Percentiles rank a stretch among this genome's conserved stretches.
Evolutionary conservation across 805 yeast species (phyloP).

Genomic region (Pichia insulana): DNA sequence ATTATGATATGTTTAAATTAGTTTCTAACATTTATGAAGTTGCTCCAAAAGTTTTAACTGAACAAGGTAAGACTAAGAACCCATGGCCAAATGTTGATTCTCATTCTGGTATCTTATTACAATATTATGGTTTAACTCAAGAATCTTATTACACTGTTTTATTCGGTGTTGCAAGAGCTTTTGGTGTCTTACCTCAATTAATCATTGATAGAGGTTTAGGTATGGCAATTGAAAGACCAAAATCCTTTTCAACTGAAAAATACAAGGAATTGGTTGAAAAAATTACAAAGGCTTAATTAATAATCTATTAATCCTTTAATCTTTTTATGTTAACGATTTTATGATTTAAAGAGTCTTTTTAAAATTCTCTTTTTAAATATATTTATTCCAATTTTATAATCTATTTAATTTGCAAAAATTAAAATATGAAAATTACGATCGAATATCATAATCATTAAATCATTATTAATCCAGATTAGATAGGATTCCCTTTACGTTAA

Average conservation of each 20-base stretch:
- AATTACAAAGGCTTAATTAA: slow-evolving; percentile 16
- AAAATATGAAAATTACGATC: background rate
- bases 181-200: slow-evolving; percentile 80
- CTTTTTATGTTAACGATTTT: background rate
- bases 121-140: slow-evolving; percentile 79
- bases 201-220: slow-evolving; percentile 80
- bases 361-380: background rate
- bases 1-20: slow-evolving; percentile 68
- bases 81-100: slow-evolving; percentile 93
- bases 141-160: slow-evolving; percentile 77
- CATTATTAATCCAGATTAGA: background rate
- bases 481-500: background rate
- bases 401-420: too few relatives aligned
- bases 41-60: slow-evolving; percentile 71
- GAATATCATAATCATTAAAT: background rate
- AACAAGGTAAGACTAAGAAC: slow-evolving; percentile 86
- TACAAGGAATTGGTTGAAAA: slow-evolving; percentile 67
- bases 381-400: too few relatives aligned
- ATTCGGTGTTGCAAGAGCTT: slow-evolving; percentile 81
- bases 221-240: slow-evolving; percentile 80
- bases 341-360: background rate
- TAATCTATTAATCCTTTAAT: slow-evolving; percentile 3
- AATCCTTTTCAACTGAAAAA: slow-evolving; percentile 89
- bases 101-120: slow-evolving; percentile 77
- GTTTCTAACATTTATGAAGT: slow-evolving; percentile 72